These are phyloP conservation scores for Asterochloris erici DNA, from an alignment of 139 green algal genomes.

Conservation along the genomic window DNA sequence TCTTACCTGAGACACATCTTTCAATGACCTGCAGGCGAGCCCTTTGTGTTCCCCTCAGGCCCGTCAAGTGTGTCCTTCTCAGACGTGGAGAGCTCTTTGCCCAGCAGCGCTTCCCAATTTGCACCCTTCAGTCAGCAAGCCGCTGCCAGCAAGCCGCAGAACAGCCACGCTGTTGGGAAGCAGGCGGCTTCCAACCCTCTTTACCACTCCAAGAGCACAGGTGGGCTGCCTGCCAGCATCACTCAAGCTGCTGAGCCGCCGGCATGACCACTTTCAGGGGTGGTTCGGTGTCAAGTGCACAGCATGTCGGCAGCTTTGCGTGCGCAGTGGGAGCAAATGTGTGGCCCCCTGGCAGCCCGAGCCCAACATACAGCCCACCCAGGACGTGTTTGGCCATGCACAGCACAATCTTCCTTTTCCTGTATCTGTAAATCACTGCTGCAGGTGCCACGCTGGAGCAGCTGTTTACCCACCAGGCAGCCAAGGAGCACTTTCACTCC, in stretches of 20 bases:
- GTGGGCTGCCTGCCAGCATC: background rate
- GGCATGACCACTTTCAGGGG: background rate
- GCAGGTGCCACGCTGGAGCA: background rate
- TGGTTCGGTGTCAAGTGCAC: background rate
- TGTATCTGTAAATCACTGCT: background rate
- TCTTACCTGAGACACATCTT: background rate
- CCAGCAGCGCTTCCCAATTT: conserved; percentile 10
- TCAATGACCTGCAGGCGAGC: background rate
- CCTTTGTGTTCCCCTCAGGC: background rate
- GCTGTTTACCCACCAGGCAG: background rate
- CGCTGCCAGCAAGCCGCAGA: background rate
- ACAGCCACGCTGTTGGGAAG: background rate
- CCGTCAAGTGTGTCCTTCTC: conserved; percentile 9
- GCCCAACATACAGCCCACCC: background rate
- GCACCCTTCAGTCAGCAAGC: background rate
- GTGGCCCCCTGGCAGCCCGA: too few relatives aligned
- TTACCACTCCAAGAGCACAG: background rate
- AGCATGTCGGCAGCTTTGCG: too few relatives aligned
- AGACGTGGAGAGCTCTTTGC: background rate
- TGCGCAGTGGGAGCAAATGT: too few relatives aligned
- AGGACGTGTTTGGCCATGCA: background rate
- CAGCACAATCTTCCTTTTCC: background rate
- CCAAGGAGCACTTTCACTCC: conserved; percentile 8
- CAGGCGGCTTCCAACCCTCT: background rate
- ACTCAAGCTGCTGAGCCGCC: background rate